Base-by-base conservation (phyloP, 2,329 filamentous ascomycete species). In the Phoma sp. region DNA sequence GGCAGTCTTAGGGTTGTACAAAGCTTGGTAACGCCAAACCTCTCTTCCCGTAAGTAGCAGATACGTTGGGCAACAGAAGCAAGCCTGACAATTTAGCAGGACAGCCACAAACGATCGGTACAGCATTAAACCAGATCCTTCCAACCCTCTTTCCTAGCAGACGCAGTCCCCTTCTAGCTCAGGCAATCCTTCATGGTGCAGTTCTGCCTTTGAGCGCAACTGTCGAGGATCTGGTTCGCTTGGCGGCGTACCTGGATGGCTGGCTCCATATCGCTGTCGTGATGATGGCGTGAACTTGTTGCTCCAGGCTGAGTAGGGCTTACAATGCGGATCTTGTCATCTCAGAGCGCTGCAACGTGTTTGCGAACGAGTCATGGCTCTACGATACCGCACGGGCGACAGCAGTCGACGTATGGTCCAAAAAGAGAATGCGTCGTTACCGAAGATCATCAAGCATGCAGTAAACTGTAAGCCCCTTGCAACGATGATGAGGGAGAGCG, bases 191-290 rank as follows among this genome's bases (percentile, higher is more conserved):
- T 66, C 95, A 99, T 77, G 95, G 95, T 1, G 90, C 88, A 1
- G 83, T 86, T 0, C 84, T 96, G 54, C 93, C 95, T 1, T 89
- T 98, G 78, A 77, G 80, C 55, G 89, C 92, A 1, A 87, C 87
- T 23, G 75, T 99, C 14, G 89, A 91, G 68, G 93, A 97, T 41
- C 73, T 99, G 53, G 89, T 95, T 77, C 83, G 87, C 52, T 89
- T 89, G 67, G 89, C 90, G 4, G 86, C 91, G 1, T 98, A 97
- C 79, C 87, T 91, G 0, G 95, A 99, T 76, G 95, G 95, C 0
- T 99, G 93, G 89, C 75, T 96, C 24, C 91, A 91, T 73, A 76
- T 97, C 37, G 89, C 91, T 47, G 84, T 97, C 4, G 82, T 87
- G 18, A 88, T 96, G 79, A 80, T 91, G 69, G 79, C 78, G 11